phyloP scores from a whole-genome alignment of 306 rosid genomes.

The apple (Malus domestica) region ASM211411v1 NC_041800.1:31942233-31942732 shows the following conservation, averaged over 20 bases:
- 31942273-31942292: not conserved
- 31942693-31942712: not conserved
- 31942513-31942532: slow-evolving; percentile 83
- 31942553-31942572: slow-evolving; percentile 70
- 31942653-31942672: slow-evolving; percentile 8
- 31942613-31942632: slow-evolving; percentile 7
- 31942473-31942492: slow-evolving; percentile 11
- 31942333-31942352: not conserved
- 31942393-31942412: not conserved
- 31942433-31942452: slow-evolving; percentile 6
- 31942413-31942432: slow-evolving; percentile 15
- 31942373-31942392: not conserved
- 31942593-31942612: slow-evolving; percentile 79
- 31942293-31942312: not conserved
- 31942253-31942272: not conserved
- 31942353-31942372: not conserved
- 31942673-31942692: slow-evolving; percentile 11
- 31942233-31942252: not conserved
- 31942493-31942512: slow-evolving; percentile 59
- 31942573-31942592: slow-evolving; percentile 86
- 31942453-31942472: not conserved
- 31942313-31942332: not conserved
- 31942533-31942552: slow-evolving; percentile 77
- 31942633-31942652: not conserved
- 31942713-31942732: not conserved